phyloP scores from a whole-genome alignment of 1,284 basidiomycete genomes.

The Ustilago xerochloae region DNA sequence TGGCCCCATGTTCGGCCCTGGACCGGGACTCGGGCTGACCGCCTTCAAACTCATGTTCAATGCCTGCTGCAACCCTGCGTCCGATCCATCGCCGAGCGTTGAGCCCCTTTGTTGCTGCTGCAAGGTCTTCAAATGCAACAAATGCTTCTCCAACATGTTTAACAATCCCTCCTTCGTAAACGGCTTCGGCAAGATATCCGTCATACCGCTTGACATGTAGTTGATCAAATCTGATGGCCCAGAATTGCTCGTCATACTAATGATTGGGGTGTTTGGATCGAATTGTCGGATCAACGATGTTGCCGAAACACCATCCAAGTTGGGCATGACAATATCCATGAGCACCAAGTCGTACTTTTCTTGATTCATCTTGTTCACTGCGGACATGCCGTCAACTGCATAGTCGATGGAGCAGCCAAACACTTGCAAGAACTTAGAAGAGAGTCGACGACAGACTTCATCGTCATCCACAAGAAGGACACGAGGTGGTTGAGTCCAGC shows the following conservation, averaged over 20 bases:
- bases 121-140: slow-evolving; percentile 90
- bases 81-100: background rate
- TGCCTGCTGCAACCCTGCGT: background rate
- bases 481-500: slow-evolving; percentile 68
- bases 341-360: slow-evolving; percentile 90
- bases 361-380: slow-evolving; percentile 94
- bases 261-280: slow-evolving; percentile 92
- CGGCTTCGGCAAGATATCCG: slow-evolving; percentile 95
- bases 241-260: slow-evolving; percentile 94
- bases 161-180: slow-evolving; percentile 91
- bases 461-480: slow-evolving; percentile 96
- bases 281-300: slow-evolving; percentile 93
- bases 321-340: slow-evolving; percentile 91
- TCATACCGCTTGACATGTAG: slow-evolving; percentile 92
- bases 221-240: slow-evolving; percentile 89
- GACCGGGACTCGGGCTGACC: slow-evolving; percentile 3
- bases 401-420: slow-evolving; percentile 95
- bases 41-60: slow-evolving; percentile 4
- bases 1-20: background rate
- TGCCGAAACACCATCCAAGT: slow-evolving; percentile 83
- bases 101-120: slow-evolving; percentile 69
- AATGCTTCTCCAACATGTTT: slow-evolving; percentile 94
- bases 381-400: slow-evolving; percentile 89
- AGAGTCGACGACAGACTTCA: slow-evolving; percentile 85
- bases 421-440: slow-evolving; percentile 92